Evolutionary conservation across 768 basidiomycete species (phyloP), one percentile per base, ranked within the genome.

Genomic region (Strobilomyces confusus): DNA sequence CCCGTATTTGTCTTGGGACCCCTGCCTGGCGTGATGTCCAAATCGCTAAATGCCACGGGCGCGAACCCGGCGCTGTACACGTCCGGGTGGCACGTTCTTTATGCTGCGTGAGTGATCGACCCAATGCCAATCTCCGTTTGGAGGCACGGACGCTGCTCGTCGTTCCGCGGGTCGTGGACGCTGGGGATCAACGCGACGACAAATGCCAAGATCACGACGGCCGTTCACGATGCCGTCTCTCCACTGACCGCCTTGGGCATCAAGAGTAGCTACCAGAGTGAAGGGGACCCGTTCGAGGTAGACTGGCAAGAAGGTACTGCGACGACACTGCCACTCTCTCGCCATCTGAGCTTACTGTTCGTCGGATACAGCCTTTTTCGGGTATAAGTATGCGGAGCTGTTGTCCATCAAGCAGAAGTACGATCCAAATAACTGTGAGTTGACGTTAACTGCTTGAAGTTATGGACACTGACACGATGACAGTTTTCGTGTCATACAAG

Each of bases 191-290:
- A n/a, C 26, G 44, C 22, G 11, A 20, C 20, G 33, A 56, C 32
- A 9, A 52, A 23, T 12, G 17, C 45, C 9, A 30, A 38, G 29
- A 19, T 63, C 46, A 45, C 36, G 22, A 34, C 40, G 5, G 54
- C 57, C 23, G 25, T 63, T 22, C 48, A 50, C 3, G 13, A 46
- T 15, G 52, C 64, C 1, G 47, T 57, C 37, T 20, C 38, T 9
- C 60, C 62, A 0, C 25, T 67, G 45, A 41, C 48, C 8, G 51
- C 54, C 0, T 23, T 67, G 13, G 64, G 60, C 13, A 40, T 62
- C 34, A 54, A 15, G 33, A 42, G 57, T 15, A 64, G 63, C 40
- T 65, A 67, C 56, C 63, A 64, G 25, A 64, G 59, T 33, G 62
- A 65, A 48, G 65, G 47, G 3, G 51, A 51, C 20, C 22, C 52